Evolutionary conservation across 495 filamentous ascomycete species (phyloP).

Genomic region (Aspergillus nanangensis): DNA sequence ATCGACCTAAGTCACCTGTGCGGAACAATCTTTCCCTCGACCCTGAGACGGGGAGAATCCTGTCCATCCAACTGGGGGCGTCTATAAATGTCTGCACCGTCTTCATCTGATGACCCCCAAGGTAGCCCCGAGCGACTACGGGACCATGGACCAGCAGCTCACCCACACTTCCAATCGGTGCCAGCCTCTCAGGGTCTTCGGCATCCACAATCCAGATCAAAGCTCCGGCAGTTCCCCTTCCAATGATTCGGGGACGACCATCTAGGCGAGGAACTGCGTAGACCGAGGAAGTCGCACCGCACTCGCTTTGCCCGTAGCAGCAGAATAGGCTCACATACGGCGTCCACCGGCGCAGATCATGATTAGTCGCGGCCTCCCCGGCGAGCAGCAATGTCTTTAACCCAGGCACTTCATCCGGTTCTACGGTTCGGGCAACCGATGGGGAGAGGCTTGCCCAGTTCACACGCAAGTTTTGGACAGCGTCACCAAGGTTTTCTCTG

Average conservation of each 20-base stretch:
- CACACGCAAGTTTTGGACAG: constrained; percentile 22
- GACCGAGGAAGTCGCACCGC: constrained; percentile 19
- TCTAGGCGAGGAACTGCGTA: constrained; percentile 2
- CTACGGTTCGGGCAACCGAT: constrained; percentile 25
- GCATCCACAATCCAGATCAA: constrained; percentile 32
- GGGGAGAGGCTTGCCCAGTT: constrained; percentile 32
- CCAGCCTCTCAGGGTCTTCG: constrained; percentile 19
- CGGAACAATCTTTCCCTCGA: not conserved
- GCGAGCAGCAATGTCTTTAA: constrained; percentile 28
- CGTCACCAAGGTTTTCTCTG: constrained; percentile 18
- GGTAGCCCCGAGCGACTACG: no score
- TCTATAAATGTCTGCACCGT: constrained; percentile 40
- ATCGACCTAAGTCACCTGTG: constrained; percentile 48
- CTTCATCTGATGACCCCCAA: no score
- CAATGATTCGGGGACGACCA: constrained; percentile 5
- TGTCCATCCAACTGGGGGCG: constrained; percentile 37
- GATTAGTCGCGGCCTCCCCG: constrained; percentile 35
- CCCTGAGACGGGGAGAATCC: not conserved
- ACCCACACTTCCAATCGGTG: constrained; percentile 6
- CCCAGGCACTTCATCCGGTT: constrained; percentile 21
- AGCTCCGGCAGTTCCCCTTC: not conserved
- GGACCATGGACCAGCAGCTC: no score
- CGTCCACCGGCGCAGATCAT: constrained; percentile 39
- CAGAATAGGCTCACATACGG: constrained; percentile 35
- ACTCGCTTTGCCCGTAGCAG: constrained; percentile 47